Evolutionary conservation across 176 grass and related monocot species (phyloP).

Genomic region (Raddia distichophylla): DNA sequence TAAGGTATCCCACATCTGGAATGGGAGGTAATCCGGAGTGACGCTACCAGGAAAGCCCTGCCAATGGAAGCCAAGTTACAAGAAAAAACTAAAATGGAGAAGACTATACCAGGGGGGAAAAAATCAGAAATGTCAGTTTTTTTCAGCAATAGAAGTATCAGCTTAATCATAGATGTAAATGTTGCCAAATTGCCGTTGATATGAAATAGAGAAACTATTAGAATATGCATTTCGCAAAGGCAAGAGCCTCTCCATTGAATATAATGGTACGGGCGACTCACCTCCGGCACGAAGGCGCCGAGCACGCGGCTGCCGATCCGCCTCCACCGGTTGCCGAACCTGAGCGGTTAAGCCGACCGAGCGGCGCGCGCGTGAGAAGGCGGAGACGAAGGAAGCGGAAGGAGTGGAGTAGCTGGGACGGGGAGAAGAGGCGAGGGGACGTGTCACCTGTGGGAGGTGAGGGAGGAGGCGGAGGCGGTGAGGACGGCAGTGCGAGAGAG

Average conservation of each 20-base stretch:
- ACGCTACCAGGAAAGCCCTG: conserved; percentile 92
- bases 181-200: background rate
- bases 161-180: background rate
- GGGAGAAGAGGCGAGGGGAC: background rate
- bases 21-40: conserved; percentile 86
- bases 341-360: background rate
- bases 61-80: conserved; percentile 10
- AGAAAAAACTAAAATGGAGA: background rate
- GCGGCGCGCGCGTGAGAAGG: background rate
- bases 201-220: background rate
- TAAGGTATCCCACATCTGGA: conserved; percentile 92
- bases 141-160: background rate
- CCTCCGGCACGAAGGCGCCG: conserved; percentile 88
- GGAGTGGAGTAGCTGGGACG: background rate
- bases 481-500: conserved; percentile 82
- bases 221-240: background rate
- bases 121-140: background rate
- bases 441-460: conserved; percentile 56
- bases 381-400: conserved; percentile 1
- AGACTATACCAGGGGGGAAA: background rate
- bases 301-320: conserved; percentile 68
- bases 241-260: background rate
- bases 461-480: conserved; percentile 72
- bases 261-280: background rate
- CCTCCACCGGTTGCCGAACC: conserved; percentile 75